Base-by-base conservation (phyloP, 2,329 filamentous ascomycete species). In the Davidsoniella australis region DNA sequence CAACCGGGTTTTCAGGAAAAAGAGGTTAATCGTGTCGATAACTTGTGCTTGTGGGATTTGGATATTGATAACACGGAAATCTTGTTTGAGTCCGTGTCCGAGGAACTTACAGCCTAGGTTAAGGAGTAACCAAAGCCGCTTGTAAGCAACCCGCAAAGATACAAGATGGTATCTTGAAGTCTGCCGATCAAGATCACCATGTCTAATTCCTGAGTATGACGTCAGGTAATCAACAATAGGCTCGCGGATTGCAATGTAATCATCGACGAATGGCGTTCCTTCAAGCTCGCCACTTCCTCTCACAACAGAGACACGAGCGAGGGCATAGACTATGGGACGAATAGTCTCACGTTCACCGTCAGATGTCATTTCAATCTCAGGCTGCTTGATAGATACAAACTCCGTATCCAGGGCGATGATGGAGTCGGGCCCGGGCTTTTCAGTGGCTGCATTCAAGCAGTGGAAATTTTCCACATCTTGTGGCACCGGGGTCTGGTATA, bases 11-110 rank as follows among this genome's bases (percentile, higher is more conserved):
- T 82, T 78, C 52, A 94, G 78, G 64, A 84, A 93, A 68, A 94
- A 96, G 1, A 94, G 72, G 55, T 93, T 82, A 56, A 88, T 87
- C 0, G 93, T 98, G 64, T 98, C 91, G 49, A 98, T 86, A 36
- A 94, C 82, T 62, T 98, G 91, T 3, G 76, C 65, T 60, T 82
- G 85, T 1, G 93, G 91, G 0, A 98, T 83, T 62, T 95, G 85
- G 50, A 98, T 95, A 63, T 98, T 98, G 65, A 94, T 94, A 50
- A 94, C 94, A 48, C 91, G 85, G 66, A 98, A 96, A 64, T 98
- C 91, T 57, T 91, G 89, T 56, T 85, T 85, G 40, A 98, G 71
- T 3, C 89, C 89, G 59, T 98, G 91, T 2, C 91, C 91, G 4
- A 98, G 75, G 61, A 98, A 98, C 54, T 85, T 78, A 65, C 87